Evolutionary conservation across 1,139 yeast species (phyloP).

Genomic region (Arxiozyma bovina): DNA sequence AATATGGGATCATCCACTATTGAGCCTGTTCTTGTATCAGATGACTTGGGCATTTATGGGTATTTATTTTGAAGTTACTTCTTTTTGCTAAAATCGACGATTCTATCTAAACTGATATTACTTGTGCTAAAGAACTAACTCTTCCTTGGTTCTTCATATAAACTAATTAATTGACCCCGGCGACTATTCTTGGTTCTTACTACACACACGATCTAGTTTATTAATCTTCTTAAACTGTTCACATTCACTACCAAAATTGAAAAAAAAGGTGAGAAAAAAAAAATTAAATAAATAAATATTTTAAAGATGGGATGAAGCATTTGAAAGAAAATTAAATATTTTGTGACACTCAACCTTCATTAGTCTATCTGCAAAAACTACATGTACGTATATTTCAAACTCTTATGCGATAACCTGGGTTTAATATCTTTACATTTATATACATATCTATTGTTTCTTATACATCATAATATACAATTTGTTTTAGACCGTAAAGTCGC

Average conservation of each 20-base stretch:
- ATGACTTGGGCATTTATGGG: not conserved
- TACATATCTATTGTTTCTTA: too few relatives aligned
- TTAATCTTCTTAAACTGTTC: not conserved
- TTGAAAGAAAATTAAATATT: not conserved
- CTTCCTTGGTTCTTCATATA: too few relatives aligned
- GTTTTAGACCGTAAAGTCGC: not conserved
- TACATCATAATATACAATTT: too few relatives aligned
- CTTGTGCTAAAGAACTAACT: not conserved
- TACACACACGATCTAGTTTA: too few relatives aligned
- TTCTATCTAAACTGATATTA: not conserved
- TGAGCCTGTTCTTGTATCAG: not conserved
- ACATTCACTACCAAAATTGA: not conserved
- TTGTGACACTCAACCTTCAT: too few relatives aligned
- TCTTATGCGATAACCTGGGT: too few relatives aligned
- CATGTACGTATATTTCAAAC: too few relatives aligned
- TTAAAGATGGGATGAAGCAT: not conserved
- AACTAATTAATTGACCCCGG: not conserved
- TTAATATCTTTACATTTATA: too few relatives aligned
- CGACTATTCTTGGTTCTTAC: too few relatives aligned
- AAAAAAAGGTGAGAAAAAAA: too few relatives aligned
- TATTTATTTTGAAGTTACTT: not conserved
- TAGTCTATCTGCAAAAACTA: too few relatives aligned
- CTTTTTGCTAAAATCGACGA: not conserved
- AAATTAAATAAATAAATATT: too few relatives aligned
- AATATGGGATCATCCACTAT: not conserved